Percentiles rank a stretch among this genome's conserved stretches.
These are phyloP conservation scores for Erysimum cheiri DNA, from an alignment of 441 rosid genomes.

Conservation along the genomic window DNA sequence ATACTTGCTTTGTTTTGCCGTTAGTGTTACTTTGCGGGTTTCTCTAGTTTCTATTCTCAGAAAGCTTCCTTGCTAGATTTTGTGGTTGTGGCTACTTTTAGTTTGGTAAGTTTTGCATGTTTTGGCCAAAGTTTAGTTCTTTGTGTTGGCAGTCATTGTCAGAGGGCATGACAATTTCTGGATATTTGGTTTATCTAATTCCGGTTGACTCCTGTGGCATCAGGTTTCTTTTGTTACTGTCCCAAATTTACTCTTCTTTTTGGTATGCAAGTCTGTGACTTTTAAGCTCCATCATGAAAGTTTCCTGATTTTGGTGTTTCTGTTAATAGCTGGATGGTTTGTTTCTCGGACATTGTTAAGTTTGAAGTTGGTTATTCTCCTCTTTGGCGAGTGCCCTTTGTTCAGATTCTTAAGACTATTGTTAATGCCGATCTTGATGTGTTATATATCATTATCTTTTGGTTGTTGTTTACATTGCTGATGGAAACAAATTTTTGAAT, in stretches of 20 bases:
- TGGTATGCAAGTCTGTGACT: constrained; percentile 25
- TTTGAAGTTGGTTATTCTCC: background rate
- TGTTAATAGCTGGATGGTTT: constrained; percentile 23
- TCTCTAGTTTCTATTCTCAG: constrained; percentile 28
- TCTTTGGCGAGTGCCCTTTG: background rate
- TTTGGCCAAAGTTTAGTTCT: constrained; percentile 36
- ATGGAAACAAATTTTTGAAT: background rate
- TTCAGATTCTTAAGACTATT: background rate
- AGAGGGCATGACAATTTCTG: constrained; percentile 23
- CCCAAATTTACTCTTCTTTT: constrained; percentile 25
- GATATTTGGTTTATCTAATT: constrained; percentile 28
- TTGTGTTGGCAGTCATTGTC: constrained; percentile 37
- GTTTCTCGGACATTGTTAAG: constrained; percentile 9
- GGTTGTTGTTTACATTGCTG: constrained; percentile 8
- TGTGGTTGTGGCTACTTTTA: constrained; percentile 27
- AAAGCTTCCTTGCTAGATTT: constrained; percentile 33
- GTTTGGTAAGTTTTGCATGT: constrained; percentile 36
- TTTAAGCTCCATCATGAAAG: background rate
- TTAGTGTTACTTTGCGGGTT: constrained; percentile 25
- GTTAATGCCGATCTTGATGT: constrained; percentile 14
- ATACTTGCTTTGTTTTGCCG: constrained; percentile 26
- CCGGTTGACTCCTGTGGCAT: constrained; percentile 32
- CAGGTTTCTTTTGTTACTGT: constrained; percentile 29
- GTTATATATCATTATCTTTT: constrained; percentile 22
- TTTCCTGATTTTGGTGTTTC: constrained; percentile 23